Conservation (phyloP, 2,329 filamentous ascomycete genomes). For the Aspergillus costaricaensis region DNA sequence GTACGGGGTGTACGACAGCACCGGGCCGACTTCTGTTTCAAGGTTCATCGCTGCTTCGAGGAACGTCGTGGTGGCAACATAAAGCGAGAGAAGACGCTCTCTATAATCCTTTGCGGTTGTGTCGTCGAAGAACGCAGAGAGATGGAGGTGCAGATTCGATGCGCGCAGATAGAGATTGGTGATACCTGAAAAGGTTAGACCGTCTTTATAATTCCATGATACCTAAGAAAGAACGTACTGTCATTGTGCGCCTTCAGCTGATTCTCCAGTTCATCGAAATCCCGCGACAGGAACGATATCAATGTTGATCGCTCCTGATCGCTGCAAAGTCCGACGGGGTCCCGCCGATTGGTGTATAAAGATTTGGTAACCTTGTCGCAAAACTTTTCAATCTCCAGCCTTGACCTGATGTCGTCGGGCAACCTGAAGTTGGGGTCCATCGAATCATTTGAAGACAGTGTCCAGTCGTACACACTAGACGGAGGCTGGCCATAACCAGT, state of each 20-base stretch:
- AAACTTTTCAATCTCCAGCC: conserved; percentile 60
- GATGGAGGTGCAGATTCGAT: conserved; percentile 49
- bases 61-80: conserved; percentile 49
- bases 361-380: conserved; percentile 59
- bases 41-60: conserved; percentile 50
- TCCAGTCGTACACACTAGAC: conserved; percentile 63
- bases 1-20: conserved; percentile 57
- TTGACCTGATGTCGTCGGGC: conserved; percentile 53
- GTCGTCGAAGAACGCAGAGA: conserved; percentile 54
- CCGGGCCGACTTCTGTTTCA: conserved; percentile 47
- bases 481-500: conserved; percentile 70
- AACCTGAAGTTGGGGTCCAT: conserved; percentile 51
- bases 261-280: conserved; percentile 56
- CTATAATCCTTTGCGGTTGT: conserved; percentile 49
- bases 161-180: conserved; percentile 52
- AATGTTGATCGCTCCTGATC: conserved; percentile 48
- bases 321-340: conserved; percentile 54
- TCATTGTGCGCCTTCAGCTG: conserved; percentile 47
- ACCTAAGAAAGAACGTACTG: conserved; percentile 30
- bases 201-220: not conserved
- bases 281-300: conserved; percentile 48
- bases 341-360: conserved; percentile 58
- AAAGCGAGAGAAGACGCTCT: conserved; percentile 48
- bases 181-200: conserved; percentile 35
- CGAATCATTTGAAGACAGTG: conserved; percentile 49